Base-by-base conservation (phyloP, 768 basidiomycete species). In the Gelatoporia subvermispora region DNA sequence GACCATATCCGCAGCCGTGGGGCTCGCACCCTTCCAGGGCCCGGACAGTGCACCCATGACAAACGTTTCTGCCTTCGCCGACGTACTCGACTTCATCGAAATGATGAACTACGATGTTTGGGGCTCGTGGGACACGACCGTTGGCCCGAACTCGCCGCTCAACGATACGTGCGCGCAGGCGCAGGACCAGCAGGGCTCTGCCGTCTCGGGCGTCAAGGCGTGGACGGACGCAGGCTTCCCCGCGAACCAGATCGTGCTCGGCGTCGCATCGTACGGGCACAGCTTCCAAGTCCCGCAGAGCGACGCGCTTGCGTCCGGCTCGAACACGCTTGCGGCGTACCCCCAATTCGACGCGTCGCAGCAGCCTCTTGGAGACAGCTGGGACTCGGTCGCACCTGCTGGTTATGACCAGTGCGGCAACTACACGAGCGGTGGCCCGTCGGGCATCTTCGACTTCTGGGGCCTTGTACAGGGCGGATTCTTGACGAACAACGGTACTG, bases 71-170 rank as follows among this genome's bases (percentile, higher is more conserved):
- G 82, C 41, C 0, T 93, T 93, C 57, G 84, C 82, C 7, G 57
- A 75, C 2, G 79, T 84, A 2, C 73, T 96, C 41, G 82, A 85
- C 61, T 81, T 76, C 66, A 72, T 87, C 52, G 65, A 61, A 28
- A 68, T 85, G 36, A 88, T 88, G 85, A 79, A 80, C 62, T 88
- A 87, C 64, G 85, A 87, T 57, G 65, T 85, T 47, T 75, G 68
- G 57, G 79, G 81, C 35, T 38, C 49, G 11, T 76, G 75, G 62
- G 72, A 74, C 38, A 61, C 69, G 49, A 61, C 81, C 53, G 74
- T 78, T 46, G 93, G 93, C 2, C 82, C 95, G n/a, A 92, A 91
- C 64, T 85, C 95, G 3, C 93, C 94, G 9, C 73, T 96, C 41
- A 71, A 82, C 48, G 85, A 96, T 67, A 72, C 77, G 1, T 96